These are phyloP conservation scores for Suillus hirtellus DNA, from an alignment of 768 basidiomycete species.

Conservation along the genomic window DNA sequence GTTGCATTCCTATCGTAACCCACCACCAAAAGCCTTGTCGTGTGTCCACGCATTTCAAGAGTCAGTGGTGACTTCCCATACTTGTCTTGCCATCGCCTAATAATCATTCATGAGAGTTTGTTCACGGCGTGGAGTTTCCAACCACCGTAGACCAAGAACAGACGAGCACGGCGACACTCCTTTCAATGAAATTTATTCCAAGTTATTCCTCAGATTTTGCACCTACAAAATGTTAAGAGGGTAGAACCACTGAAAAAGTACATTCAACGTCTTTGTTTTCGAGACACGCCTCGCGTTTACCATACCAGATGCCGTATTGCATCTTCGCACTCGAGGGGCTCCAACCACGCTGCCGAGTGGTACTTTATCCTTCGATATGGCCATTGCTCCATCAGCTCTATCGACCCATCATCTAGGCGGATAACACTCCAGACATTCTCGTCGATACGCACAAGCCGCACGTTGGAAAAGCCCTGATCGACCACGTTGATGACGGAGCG, in stretches of 20 bases:
- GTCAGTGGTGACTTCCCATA: neutral
- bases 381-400: conserved; percentile 57
- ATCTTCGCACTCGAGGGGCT: conserved; percentile 63
- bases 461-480: conserved; percentile 63
- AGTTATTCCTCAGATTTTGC: no score
- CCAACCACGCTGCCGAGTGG: conserved; percentile 61
- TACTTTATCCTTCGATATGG: conserved; percentile 51
- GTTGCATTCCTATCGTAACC: no score
- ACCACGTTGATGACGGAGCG: conserved; percentile 44
- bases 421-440: conserved; percentile 55
- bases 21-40: neutral
- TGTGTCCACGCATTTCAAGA: neutral
- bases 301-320: conserved; percentile 35
- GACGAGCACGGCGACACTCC: neutral
- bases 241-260: neutral
- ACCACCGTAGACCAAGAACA: neutral
- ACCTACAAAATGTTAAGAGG: neutral
- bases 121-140: neutral
- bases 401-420: conserved; percentile 28
- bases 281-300: neutral
- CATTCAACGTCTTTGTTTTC: neutral
- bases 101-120: no score
- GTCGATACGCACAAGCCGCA: conserved; percentile 55
- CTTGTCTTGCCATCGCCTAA: no score
- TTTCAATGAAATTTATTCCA: no score